Base-by-base conservation (phyloP, 495 filamentous ascomycete genomes). In the Hamigera avellanea region DNA sequence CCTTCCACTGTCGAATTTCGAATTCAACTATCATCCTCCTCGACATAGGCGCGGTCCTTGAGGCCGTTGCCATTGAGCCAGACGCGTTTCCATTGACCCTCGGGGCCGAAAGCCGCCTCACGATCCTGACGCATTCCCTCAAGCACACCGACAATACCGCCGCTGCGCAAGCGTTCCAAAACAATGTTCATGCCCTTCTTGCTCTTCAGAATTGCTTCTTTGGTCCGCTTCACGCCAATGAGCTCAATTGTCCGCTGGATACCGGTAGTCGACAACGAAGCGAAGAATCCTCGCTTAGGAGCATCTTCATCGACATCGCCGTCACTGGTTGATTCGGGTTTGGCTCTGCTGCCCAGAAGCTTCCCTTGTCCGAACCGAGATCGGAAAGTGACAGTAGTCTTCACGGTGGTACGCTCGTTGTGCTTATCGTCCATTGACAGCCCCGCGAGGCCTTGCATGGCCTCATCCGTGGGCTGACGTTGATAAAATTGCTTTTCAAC, bases 141-240 rank as follows among this genome's bases (percentile, higher is more conserved):
- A 28, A 91, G 59, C 13, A 95, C 81, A 14, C 75, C 84, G 17
- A 88, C 81, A 26, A 95, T 75, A 8, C 93, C 83, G 9, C 87
- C 84, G 36, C 69, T 66, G 37, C 91, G 74, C 43, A 96, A 53
- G 25, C 91, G 72, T 57, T 93, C 84, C 16, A 99, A 67, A 12
- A 99, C 89, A 29, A 95, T 76, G 37, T 80, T 83, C 91, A 99
- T 95, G 13, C 93, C 91, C 52, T 95, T 79, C 46, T 87, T 85
- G 53, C 83, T 88, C 52, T 88, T 93, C 37, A 80, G 66, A 37
- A 96, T 66, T 27, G 86, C 83, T 40, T 86, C 81, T 32, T 78
- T 71, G 35, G 91, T 93, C 37, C 86, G 77, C 40, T 76, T 83
- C 32, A 89, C 69, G 0, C 85, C 88, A 30, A 96, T 84, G 25